Percentiles rank a stretch among this genome's conserved stretches.
Conservation (phyloP, 139 green algal genomes). For the Auxenochlorella pyrenoidosa region DNA sequence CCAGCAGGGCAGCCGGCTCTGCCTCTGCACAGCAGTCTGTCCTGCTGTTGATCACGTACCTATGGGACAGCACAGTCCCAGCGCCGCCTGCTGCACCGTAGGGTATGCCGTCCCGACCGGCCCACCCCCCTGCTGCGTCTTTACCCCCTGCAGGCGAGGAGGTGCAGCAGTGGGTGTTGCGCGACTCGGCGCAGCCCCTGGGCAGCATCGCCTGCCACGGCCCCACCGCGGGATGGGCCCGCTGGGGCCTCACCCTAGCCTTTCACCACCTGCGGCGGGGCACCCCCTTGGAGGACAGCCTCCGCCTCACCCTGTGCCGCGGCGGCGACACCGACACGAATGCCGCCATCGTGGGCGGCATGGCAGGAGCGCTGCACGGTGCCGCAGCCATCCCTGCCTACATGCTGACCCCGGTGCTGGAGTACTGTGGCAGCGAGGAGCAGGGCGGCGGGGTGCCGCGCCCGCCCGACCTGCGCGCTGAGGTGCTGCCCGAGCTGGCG, state of each 20-base stretch:
- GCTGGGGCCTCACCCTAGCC: slow-evolving; percentile 9
- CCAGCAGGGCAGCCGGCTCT: not conserved
- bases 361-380: slow-evolving; percentile 54
- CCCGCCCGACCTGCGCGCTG: not conserved
- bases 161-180: slow-evolving; percentile 19
- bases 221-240: not conserved
- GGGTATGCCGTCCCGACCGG: not conserved
- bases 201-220: not conserved
- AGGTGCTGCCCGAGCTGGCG: slow-evolving; percentile 2
- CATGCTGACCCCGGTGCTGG: slow-evolving; percentile 1
- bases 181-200: slow-evolving; percentile 5
- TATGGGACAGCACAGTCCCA: too few relatives aligned
- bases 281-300: slow-evolving; percentile 17
- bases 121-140: too few relatives aligned
- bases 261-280: slow-evolving; percentile 17
- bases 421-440: slow-evolving; percentile 1
- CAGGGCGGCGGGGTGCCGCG: not conserved
- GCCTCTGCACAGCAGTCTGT: not conserved
- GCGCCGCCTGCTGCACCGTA: too few relatives aligned
- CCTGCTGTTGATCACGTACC: not conserved
- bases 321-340: slow-evolving; percentile 69
- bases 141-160: not conserved
- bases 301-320: slow-evolving; percentile 43
- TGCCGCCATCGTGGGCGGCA: slow-evolving; percentile 60
- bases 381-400: not conserved